phyloP scores from a whole-genome alignment of 371 early-diverging fungal species.

The Lichtheimia hyalospora region DNA sequence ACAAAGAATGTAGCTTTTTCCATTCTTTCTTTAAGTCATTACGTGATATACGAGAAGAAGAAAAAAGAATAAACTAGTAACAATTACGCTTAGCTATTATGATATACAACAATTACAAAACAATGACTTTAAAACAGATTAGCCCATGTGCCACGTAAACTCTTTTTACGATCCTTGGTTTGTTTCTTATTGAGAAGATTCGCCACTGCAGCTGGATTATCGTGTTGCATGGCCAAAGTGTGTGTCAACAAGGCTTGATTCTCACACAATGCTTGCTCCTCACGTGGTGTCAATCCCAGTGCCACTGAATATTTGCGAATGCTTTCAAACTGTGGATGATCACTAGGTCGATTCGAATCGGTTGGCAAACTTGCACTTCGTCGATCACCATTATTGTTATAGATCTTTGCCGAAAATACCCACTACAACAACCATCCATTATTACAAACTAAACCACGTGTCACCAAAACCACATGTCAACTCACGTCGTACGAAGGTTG shows the following conservation, averaged over 20 bases:
- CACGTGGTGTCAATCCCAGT: slow-evolving; percentile 31
- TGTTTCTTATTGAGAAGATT: slow-evolving; percentile 15
- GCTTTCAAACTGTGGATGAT: slow-evolving; percentile 35
- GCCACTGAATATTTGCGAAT: slow-evolving; percentile 36
- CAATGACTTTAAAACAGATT: background rate
- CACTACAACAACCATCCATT: slow-evolving; percentile 14
- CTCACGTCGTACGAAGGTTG: slow-evolving; percentile 48
- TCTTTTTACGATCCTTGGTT: slow-evolving; percentile 13
- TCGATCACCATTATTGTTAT: slow-evolving; percentile 8
- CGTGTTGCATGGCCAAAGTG: slow-evolving; percentile 22
- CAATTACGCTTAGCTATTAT: too few relatives aligned
- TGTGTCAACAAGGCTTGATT: slow-evolving; percentile 36
- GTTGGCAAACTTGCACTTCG: background rate
- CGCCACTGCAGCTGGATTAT: slow-evolving; percentile 18
- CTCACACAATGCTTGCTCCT: slow-evolving; percentile 31
- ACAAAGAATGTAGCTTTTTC: too few relatives aligned
- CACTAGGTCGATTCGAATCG: background rate
- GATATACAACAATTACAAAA: too few relatives aligned
- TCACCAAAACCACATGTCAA: background rate
- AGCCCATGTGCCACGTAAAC: background rate
- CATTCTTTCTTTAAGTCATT: too few relatives aligned
- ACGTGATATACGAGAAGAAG: background rate
- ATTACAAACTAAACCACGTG: background rate
- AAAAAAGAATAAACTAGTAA: background rate
- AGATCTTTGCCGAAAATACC: slow-evolving; percentile 27